Evolutionary conservation across 805 yeast species (phyloP), one percentile per base, ranked within the genome.

Genomic region (Groenewaldozyma tartarivorans): DNA sequence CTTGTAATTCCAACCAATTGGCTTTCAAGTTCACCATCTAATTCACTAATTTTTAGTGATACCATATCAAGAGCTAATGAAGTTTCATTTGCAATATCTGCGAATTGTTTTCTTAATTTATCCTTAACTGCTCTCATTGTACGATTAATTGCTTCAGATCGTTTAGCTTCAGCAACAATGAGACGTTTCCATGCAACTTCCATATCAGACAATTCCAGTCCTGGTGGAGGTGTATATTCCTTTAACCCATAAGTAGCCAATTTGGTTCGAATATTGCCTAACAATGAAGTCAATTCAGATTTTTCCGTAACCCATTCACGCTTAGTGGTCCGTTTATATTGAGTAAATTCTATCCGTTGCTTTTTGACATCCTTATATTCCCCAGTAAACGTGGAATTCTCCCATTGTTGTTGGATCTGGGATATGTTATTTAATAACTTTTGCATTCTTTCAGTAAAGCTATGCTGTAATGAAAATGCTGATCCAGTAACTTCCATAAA

Each of bases 271-370:
- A 65, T 59, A 36, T 61, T 63, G 5, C 66, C 61, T 19, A 60
- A 50, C 34, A 64, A 48, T 2, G 63, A 52, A 2, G 55, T 52
- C 33, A 65, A 48, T 19, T 60, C 64, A 5, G 63, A 45, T 47
- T 60, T 63, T 38, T 64, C 68, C 2, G 53, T 50, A 19, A 60
- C 48, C 69, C 69, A 65, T 4, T 55, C 50, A 11, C 68, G 51
- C 44, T 64, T 65, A 7, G 53, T 47, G 3, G 48, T 39, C 33
- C 40, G 35, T 38, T 59, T 59, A 47, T 55, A 65, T 4, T 38
- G 38, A n/a, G 43, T 36, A 24, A 65, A 56, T 16, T 47, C 49
- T 3, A 33, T 27, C n/a, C 54, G 41, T 33, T 57, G 62, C 7
- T 33, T 34, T 19, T 48, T 54, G 15, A 57, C 60, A 20, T 55